Evolutionary conservation across 768 basidiomycete species (phyloP).

Genomic region (Tremella mesenterica): DNA sequence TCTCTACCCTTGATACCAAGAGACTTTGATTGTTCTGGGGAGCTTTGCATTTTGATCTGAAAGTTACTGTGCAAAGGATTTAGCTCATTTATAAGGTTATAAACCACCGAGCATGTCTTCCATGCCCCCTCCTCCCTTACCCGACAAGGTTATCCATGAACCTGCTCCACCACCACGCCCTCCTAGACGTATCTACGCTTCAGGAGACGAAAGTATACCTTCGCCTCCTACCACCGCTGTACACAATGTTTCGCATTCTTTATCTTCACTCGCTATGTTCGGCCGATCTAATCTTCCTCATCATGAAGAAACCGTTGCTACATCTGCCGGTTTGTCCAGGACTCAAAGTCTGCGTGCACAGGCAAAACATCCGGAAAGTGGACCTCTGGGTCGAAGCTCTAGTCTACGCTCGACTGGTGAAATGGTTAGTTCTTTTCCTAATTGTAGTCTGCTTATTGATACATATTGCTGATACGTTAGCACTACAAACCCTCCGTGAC

Average conservation of each 20-base stretch:
- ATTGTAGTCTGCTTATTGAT: neutral
- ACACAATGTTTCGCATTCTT: constrained; percentile 25
- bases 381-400: constrained; percentile 24
- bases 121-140: constrained; percentile 4
- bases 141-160: constrained; percentile 4
- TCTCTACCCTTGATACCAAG: no score
- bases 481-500: constrained; percentile 5
- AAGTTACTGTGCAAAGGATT: neutral
- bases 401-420: constrained; percentile 26
- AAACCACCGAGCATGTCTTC: neutral
- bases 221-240: constrained; percentile 8
- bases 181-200: constrained; percentile 18
- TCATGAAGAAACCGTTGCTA: neutral
- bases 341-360: constrained; percentile 38
- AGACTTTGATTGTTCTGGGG: no score
- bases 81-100: constrained; percentile 1
- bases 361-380: constrained; percentile 17
- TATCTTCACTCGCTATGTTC: constrained; percentile 31
- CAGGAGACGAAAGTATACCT: constrained; percentile 2
- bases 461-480: neutral
- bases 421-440: constrained; percentile 11
- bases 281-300: constrained; percentile 1
- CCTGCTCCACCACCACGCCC: constrained; percentile 32
- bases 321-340: constrained; percentile 23
- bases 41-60: no score